Percentiles rank a stretch among this genome's conserved stretches.
Conservation (phyloP, 805 yeast genomes). For the Barnettozyma californica region DNA sequence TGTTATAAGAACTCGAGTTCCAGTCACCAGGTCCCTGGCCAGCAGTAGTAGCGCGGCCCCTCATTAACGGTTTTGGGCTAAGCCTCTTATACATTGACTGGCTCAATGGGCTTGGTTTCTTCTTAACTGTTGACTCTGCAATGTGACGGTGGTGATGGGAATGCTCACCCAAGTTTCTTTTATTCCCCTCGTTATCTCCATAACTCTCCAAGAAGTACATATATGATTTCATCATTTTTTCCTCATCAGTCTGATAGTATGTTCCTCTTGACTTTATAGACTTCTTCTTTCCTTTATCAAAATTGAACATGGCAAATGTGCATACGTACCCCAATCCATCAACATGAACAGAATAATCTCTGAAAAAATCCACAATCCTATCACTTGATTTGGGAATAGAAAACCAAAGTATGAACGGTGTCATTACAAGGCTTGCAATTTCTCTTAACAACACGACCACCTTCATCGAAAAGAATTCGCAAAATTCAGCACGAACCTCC, state of each 20-base stretch:
- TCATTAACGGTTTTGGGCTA: conserved; percentile 5
- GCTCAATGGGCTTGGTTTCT: conserved; percentile 9
- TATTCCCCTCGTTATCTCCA: conserved; percentile 29
- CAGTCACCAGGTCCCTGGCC: conserved; percentile 13
- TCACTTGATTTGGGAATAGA: conserved; percentile 70
- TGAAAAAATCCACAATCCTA: conserved; percentile 79
- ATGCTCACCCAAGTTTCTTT: conserved; percentile 12
- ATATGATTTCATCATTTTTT: conserved; percentile 90
- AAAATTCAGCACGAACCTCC: conserved; percentile 77
- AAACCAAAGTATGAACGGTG: conserved; percentile 89
- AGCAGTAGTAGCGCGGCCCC: conserved; percentile 8
- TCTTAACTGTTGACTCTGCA: background rate
- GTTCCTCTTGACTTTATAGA: conserved; percentile 27
- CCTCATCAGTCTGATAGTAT: conserved; percentile 45
- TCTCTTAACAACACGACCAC: conserved; percentile 70
- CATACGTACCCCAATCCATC: conserved; percentile 96
- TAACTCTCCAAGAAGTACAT: conserved; percentile 84
- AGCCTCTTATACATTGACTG: conserved; percentile 6
- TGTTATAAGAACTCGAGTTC: conserved; percentile 6
- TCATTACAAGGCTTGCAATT: conserved; percentile 70
- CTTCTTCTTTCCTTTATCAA: conserved; percentile 51
- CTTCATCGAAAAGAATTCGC: conserved; percentile 69
- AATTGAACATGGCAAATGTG: conserved; percentile 87
- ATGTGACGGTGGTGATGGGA: background rate
- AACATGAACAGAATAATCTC: conserved; percentile 85